These are phyloP conservation scores for Cystofilobasidium ferigula DNA, from an alignment of 768 basidiomycete genomes.

Conservation along the genomic window DNA sequence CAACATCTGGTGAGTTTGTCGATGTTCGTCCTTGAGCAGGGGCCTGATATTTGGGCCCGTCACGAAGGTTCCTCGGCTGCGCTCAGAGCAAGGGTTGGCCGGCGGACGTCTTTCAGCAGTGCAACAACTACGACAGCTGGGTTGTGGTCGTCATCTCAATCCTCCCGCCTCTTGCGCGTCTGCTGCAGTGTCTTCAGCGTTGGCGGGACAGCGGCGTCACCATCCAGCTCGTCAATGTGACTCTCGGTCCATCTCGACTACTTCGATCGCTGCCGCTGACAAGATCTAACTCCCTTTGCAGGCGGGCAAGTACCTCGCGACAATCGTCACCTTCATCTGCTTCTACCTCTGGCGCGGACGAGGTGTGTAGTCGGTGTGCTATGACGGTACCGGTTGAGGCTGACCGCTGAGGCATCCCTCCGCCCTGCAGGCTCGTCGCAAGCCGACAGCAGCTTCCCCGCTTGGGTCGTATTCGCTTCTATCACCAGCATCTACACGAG, in stretches of 20 bases:
- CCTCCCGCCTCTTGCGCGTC: conserved; percentile 63
- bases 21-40: too few relatives aligned
- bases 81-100: conserved; percentile 45
- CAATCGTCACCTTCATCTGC: conserved; percentile 36
- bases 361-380: conserved; percentile 40
- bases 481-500: conserved; percentile 59
- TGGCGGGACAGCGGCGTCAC: conserved; percentile 54
- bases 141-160: conserved; percentile 48
- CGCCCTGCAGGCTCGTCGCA: conserved; percentile 36
- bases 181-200: conserved; percentile 77
- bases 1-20: conserved; percentile 21
- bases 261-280: not conserved
- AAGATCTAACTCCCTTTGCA: conserved; percentile 33
- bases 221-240: conserved; percentile 79
- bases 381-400: not conserved
- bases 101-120: conserved; percentile 10
- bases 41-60: too few relatives aligned
- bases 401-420: not conserved
- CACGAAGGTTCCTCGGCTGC: conserved; percentile 24
- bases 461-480: conserved; percentile 58
- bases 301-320: conserved; percentile 49
- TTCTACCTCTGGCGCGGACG: conserved; percentile 70
- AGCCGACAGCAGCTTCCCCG: conserved; percentile 47
- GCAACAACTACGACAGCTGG: conserved; percentile 43
- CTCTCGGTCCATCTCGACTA: conserved; percentile 28